Evolutionary conservation across 768 basidiomycete species (phyloP).

Genomic region (Collybiopsis luxurians): DNA sequence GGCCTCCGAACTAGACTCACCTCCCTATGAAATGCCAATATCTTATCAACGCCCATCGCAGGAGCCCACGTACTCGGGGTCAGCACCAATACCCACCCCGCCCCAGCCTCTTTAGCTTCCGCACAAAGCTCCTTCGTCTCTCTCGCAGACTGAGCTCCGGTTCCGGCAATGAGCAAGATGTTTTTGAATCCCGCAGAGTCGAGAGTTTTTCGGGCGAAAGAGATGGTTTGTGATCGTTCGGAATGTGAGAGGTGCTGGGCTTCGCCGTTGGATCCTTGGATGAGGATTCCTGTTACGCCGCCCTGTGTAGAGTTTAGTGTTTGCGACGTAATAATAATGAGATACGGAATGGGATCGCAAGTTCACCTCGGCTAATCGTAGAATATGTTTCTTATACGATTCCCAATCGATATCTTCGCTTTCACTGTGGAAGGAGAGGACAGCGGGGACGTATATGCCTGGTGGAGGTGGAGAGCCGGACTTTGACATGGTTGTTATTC

Average conservation of each 20-base stretch:
- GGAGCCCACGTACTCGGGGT: slow-evolving; percentile 72
- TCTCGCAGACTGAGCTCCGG: slow-evolving; percentile 76
- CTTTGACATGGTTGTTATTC: slow-evolving; percentile 17
- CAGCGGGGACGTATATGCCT: slow-evolving; percentile 77
- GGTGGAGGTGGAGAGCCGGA: slow-evolving; percentile 45
- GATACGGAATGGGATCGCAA: background rate
- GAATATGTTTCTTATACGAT: slow-evolving; percentile 65
- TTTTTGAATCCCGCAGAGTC: slow-evolving; percentile 68
- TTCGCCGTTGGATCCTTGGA: slow-evolving; percentile 75
- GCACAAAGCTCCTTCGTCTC: slow-evolving; percentile 68
- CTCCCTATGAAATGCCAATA: slow-evolving; percentile 64
- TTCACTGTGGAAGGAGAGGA: slow-evolving; percentile 62
- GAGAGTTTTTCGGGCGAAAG: slow-evolving; percentile 65
- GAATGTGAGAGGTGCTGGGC: slow-evolving; percentile 74
- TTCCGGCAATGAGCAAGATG: slow-evolving; percentile 75
- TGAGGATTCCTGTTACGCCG: slow-evolving; percentile 68
- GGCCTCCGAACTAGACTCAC: slow-evolving; percentile 28
- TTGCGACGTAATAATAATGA: slow-evolving; percentile 11
- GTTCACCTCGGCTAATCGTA: slow-evolving; percentile 68
- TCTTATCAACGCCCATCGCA: slow-evolving; percentile 60
- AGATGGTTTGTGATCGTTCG: slow-evolving; percentile 63
- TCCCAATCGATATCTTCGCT: slow-evolving; percentile 69
- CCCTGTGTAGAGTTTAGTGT: slow-evolving; percentile 43
- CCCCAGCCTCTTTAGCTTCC: slow-evolving; percentile 82
- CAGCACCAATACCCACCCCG: slow-evolving; percentile 71